phyloP scores from a whole-genome alignment of 78 protist genomes.

The Chrysochromulina parva region DNA sequence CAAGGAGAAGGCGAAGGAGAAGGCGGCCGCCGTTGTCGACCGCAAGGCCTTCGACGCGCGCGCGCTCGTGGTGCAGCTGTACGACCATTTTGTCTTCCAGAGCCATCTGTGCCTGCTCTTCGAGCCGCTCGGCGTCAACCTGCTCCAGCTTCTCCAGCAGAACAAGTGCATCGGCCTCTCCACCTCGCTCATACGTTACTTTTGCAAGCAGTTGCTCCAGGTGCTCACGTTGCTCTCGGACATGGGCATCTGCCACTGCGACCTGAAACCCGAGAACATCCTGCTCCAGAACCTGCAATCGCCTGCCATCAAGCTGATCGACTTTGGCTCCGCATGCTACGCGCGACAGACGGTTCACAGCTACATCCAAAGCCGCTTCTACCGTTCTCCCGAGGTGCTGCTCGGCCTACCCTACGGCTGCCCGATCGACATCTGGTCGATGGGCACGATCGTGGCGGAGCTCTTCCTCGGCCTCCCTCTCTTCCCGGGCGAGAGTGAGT shows the following conservation, averaged over 20 bases:
- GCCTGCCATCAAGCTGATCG: constrained; percentile 74
- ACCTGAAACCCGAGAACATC: constrained; percentile 62
- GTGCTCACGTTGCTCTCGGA: background rate
- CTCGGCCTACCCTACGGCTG: constrained; percentile 67
- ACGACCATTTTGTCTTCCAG: constrained; percentile 62
- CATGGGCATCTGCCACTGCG: constrained; percentile 38
- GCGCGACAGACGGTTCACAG: constrained; percentile 67
- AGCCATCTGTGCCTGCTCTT: constrained; percentile 84
- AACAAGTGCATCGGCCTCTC: constrained; percentile 70
- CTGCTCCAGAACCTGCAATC: constrained; percentile 53
- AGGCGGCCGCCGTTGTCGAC: too few species aligned
- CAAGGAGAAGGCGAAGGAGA: too few species aligned
- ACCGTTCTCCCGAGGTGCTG: constrained; percentile 95
- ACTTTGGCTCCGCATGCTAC: constrained; percentile 88
- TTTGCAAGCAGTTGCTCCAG: background rate
- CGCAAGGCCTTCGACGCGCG: background rate
- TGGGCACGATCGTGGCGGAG: constrained; percentile 57
- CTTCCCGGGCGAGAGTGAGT: constrained; percentile 87
- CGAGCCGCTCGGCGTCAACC: constrained; percentile 76
- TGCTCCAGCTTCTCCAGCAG: constrained; percentile 82
- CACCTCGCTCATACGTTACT: background rate
- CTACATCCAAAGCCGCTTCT: constrained; percentile 89
- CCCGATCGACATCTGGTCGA: constrained; percentile 86
- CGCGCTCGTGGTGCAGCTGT: constrained; percentile 20
- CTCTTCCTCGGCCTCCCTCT: constrained; percentile 70